A percentile compares a stretch with the other conserved stretches of the same genome.
Evolutionary conservation across 108 stramenopile species (phyloP).

Genomic region (Cyclotella atomus): DNA sequence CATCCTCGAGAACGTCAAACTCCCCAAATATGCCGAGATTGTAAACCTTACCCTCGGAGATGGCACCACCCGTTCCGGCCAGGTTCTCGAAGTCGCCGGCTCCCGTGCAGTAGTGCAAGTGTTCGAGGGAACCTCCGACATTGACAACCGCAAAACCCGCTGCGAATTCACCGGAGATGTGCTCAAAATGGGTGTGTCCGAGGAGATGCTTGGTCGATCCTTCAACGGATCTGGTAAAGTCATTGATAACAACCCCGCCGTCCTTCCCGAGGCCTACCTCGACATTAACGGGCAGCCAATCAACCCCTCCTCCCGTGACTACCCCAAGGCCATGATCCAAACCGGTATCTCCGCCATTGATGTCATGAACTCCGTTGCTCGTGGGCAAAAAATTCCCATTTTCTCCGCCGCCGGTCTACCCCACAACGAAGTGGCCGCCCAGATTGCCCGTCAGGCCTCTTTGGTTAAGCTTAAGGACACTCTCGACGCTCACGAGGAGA

Average conservation of each 20-base stretch:
- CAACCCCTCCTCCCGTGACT: constrained; percentile 99
- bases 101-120: constrained; percentile 98
- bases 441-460: constrained; percentile 99
- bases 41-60: constrained; percentile 96
- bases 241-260: constrained; percentile 97
- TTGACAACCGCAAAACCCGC: constrained; percentile 97
- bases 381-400: constrained; percentile 99
- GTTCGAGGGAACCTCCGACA: constrained; percentile 99
- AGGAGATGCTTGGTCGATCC: constrained; percentile 98
- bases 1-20: constrained; percentile 99
- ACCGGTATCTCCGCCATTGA: constrained; percentile 99
- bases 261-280: constrained; percentile 98
- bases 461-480: constrained; percentile 97
- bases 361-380: constrained; percentile 99
- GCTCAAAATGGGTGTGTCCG: constrained; percentile 98
- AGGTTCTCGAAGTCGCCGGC: constrained; percentile 98
- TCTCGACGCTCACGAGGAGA: constrained; percentile 97
- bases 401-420: constrained; percentile 99
- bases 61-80: constrained; percentile 95
- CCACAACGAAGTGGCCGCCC: constrained; percentile 99
- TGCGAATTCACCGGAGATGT: constrained; percentile 99
- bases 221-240: constrained; percentile 99
- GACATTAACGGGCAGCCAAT: constrained; percentile 99
- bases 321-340: constrained; percentile 99
- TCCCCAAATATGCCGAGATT: constrained; percentile 98